Conservation (phyloP, 2,329 filamentous ascomycete species). For the Coniochaeta sp. region DNA sequence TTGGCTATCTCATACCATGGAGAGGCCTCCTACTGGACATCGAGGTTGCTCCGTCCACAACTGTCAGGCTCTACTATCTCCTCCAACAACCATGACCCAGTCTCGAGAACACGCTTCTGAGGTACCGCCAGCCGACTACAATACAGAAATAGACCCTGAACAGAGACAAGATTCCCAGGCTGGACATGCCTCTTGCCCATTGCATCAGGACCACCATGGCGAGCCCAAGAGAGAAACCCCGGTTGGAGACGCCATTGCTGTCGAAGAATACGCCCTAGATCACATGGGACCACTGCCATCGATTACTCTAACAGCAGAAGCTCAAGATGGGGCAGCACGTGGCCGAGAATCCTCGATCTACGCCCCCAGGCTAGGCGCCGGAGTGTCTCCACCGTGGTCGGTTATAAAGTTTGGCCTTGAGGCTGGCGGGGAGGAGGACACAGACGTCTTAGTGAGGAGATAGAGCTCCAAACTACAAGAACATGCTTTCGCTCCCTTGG, state of each 20-base stretch:
- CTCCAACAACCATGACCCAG: too few relatives aligned
- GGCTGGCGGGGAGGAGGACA: neutral
- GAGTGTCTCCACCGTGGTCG: too few relatives aligned
- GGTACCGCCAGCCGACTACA: too few relatives aligned
- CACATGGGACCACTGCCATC: neutral
- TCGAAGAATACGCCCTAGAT: neutral
- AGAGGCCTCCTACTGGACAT: too few relatives aligned
- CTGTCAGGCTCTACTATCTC: too few relatives aligned
- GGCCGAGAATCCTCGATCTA: neutral
- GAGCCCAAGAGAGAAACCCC: neutral
- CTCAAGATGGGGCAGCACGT: neutral
- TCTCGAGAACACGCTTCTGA: too few relatives aligned
- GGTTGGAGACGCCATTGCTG: neutral
- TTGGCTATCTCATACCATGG: too few relatives aligned
- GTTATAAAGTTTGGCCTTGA: too few relatives aligned
- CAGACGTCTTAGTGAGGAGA: neutral
- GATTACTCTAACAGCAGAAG: neutral
- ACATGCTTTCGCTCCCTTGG: neutral
- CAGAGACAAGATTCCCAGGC: too few relatives aligned
- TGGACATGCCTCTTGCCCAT: neutral
- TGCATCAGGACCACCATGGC: neutral
- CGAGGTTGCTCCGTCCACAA: too few relatives aligned
- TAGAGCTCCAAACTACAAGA: neutral
- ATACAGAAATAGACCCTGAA: neutral
- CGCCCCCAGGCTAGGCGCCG: neutral